Evolutionary conservation across 192 early-diverging fungal genomes (phyloP).

Genomic region (Coemansia aciculifera): DNA sequence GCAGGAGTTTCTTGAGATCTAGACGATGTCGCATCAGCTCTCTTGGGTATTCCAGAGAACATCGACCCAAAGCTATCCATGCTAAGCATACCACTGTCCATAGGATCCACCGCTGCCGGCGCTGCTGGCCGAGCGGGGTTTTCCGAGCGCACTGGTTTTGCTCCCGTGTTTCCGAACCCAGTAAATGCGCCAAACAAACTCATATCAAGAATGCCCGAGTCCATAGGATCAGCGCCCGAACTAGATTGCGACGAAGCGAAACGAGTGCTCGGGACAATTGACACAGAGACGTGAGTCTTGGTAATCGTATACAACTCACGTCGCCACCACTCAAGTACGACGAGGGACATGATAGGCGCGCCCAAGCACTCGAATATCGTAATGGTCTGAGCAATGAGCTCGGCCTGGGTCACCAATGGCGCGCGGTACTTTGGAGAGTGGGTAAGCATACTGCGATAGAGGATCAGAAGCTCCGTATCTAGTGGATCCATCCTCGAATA

Average conservation of each 20-base stretch:
- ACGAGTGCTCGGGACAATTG: conserved; percentile 1
- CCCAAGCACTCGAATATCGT: conserved; percentile 57
- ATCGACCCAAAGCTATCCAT: conserved; percentile 43
- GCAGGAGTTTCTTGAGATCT: neutral
- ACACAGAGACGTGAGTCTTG: conserved; percentile 10
- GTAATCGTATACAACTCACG: conserved; percentile 36
- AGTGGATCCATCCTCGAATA: conserved; percentile 43
- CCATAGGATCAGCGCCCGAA: neutral
- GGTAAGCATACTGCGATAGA: conserved; percentile 48
- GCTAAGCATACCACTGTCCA: conserved; percentile 30
- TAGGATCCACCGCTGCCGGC: conserved; percentile 6
- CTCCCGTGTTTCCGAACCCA: conserved; percentile 9
- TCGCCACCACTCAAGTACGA: conserved; percentile 56
- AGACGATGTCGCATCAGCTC: neutral
- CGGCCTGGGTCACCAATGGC: conserved; percentile 40
- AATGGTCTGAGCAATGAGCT: conserved; percentile 53
- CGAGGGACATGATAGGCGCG: conserved; percentile 51
- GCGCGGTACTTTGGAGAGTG: conserved; percentile 47
- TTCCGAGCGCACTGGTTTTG: neutral
- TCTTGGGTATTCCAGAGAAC: conserved; percentile 14
- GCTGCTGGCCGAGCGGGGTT: neutral
- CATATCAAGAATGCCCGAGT: conserved; percentile 32
- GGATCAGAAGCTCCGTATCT: conserved; percentile 50
- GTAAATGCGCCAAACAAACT: conserved; percentile 34
- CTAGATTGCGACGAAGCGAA: neutral